These are phyloP conservation scores for Naumovozyma castellii DNA, from an alignment of 805 yeast genomes.

Conservation along the genomic window DNA sequence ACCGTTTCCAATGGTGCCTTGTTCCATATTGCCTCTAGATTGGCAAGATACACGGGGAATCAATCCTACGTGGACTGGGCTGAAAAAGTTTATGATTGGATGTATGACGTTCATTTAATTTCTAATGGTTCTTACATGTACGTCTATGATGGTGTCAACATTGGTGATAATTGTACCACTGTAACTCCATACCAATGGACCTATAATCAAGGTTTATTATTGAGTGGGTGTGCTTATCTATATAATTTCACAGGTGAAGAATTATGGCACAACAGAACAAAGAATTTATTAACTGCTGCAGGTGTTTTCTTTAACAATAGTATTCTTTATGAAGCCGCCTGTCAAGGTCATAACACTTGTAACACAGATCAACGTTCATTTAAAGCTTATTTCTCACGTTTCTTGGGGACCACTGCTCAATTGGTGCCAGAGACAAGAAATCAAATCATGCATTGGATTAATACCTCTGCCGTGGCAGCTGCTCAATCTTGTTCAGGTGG, in stretches of 20 bases:
- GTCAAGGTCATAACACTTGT: constrained; percentile 59
- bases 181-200: constrained; percentile 66
- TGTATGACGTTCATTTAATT: constrained; percentile 44
- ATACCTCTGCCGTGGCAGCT: constrained; percentile 57
- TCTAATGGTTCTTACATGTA: constrained; percentile 28
- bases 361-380: constrained; percentile 87
- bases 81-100: constrained; percentile 74
- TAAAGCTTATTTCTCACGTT: constrained; percentile 72
- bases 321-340: constrained; percentile 74
- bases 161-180: constrained; percentile 50
- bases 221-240: constrained; percentile 73
- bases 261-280: constrained; percentile 57
- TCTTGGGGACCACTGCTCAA: constrained; percentile 63
- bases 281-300: constrained; percentile 45
- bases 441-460: constrained; percentile 28
- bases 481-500: constrained; percentile 84
- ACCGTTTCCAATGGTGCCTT: constrained; percentile 84
- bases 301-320: constrained; percentile 45
- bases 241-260: constrained; percentile 62
- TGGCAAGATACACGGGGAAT: constrained; percentile 75
- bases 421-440: constrained; percentile 48
- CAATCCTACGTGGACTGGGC: constrained; percentile 66
- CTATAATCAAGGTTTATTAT: constrained; percentile 72
- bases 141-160: constrained; percentile 62
- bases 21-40: constrained; percentile 78